These are phyloP conservation scores for Bacterosira constricta DNA, from an alignment of 108 stramenopile genomes.

Conservation along the genomic window DNA sequence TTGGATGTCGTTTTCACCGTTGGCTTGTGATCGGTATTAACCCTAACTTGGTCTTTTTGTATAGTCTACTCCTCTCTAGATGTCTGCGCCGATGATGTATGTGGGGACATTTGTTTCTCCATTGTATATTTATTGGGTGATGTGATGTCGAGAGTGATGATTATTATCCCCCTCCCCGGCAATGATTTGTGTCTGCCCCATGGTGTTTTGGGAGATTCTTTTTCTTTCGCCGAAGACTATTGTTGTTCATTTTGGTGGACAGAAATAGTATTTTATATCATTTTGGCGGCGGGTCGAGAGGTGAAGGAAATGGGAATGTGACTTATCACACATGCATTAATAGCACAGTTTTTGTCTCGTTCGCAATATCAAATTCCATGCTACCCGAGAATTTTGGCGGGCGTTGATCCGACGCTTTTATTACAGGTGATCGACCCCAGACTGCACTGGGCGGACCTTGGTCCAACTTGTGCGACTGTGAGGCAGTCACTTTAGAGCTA, in stretches of 20 bases:
- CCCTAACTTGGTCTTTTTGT: slow-evolving; percentile 34
- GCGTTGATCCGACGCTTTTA: slow-evolving; percentile 7
- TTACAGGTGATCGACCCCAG: slow-evolving; percentile 44
- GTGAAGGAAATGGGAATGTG: slow-evolving; percentile 4
- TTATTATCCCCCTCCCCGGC: background rate
- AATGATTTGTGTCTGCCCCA: background rate
- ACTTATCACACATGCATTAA: slow-evolving; percentile 5
- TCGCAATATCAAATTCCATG: slow-evolving; percentile 23
- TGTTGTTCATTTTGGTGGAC: background rate
- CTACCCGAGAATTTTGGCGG: slow-evolving; percentile 21
- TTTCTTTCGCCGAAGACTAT: slow-evolving; percentile 6
- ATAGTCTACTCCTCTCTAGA: slow-evolving; percentile 20
- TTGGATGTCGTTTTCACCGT: slow-evolving; percentile 30
- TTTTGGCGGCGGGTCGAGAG: slow-evolving; percentile 21
- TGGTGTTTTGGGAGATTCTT: background rate
- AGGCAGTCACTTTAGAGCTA: slow-evolving; percentile 48
- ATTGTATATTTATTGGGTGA: background rate
- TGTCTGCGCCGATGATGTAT: too few relatives aligned
- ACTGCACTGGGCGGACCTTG: background rate
- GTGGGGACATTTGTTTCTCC: too few relatives aligned
- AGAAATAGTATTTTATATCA: slow-evolving; percentile 2
- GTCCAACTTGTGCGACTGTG: slow-evolving; percentile 9
- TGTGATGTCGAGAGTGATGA: slow-evolving; percentile 26
- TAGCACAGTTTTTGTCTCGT: background rate
- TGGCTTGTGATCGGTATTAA: slow-evolving; percentile 18